A percentile compares a stretch with the other conserved stretches of the same genome.
These are phyloP conservation scores for Sporobolomyces phaffii DNA, from an alignment of 768 basidiomycete genomes.

Conservation along the genomic window DNA sequence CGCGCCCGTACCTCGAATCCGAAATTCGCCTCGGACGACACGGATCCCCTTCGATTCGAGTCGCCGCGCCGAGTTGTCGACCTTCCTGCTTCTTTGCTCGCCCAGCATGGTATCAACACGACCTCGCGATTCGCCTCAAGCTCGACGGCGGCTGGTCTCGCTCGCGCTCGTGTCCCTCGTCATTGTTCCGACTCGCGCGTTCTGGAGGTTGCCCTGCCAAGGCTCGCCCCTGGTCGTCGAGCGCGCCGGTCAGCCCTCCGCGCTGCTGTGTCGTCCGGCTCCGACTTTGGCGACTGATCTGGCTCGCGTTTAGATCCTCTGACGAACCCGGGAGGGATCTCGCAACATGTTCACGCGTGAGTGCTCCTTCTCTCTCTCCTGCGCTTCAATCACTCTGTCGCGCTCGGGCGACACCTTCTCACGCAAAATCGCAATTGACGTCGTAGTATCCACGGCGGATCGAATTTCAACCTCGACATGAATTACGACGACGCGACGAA, in stretches of 20 bases:
- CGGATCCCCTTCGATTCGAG: too few species aligned
- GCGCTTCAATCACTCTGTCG: background rate
- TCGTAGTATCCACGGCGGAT: slow-evolving; percentile 8
- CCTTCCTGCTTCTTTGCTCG: too few species aligned
- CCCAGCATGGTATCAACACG: too few species aligned
- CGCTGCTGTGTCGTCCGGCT: too few species aligned
- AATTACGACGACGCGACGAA: background rate
- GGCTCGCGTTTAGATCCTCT: background rate
- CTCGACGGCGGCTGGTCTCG: too few species aligned
- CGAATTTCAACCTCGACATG: slow-evolving; percentile 29
- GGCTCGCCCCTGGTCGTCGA: background rate
- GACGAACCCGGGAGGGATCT: slow-evolving; percentile 1
- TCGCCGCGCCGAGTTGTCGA: too few species aligned
- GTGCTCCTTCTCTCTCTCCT: background rate
- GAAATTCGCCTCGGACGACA: too few species aligned
- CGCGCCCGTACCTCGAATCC: too few species aligned
- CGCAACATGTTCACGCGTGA: slow-evolving; percentile 8
- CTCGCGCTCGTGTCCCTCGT: background rate
- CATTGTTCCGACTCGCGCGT: background rate
- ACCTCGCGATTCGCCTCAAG: too few species aligned
- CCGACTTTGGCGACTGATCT: background rate
- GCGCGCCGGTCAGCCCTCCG: background rate
- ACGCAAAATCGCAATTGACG: too few species aligned
- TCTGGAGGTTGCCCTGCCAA: slow-evolving; percentile 13
- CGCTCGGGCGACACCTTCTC: background rate